Conservation (phyloP, 2,329 filamentous ascomycete species). For the Aulographum hederae region DNA sequence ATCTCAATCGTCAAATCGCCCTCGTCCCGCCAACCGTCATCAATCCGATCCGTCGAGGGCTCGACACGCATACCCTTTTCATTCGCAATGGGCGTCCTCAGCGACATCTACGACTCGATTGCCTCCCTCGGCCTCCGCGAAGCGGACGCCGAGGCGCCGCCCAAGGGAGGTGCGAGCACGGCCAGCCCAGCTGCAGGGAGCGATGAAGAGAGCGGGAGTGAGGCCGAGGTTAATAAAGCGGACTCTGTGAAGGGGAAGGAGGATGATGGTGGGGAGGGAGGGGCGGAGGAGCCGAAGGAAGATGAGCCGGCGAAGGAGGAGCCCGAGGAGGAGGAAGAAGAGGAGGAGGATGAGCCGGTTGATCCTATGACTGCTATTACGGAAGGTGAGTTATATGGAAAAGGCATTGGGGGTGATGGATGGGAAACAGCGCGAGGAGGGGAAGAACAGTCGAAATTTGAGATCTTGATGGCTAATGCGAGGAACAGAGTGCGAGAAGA, state of each 20-base stretch:
- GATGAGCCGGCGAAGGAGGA: conserved; percentile 41
- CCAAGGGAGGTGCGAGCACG: neutral
- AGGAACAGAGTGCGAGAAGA: conserved; percentile 66
- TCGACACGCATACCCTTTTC: too few relatives aligned
- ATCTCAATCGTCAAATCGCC: too few relatives aligned
- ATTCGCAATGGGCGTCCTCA: neutral
- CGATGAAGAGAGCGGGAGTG: conserved; percentile 22
- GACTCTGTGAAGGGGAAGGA: conserved; percentile 19
- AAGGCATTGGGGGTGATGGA: neutral
- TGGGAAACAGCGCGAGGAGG: neutral
- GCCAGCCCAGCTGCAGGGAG: conserved; percentile 21
- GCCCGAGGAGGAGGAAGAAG: conserved; percentile 63
- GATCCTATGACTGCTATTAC: conserved; percentile 80
- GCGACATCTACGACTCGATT: neutral
- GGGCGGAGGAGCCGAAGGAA: conserved; percentile 30
- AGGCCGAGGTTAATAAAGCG: conserved; percentile 24
- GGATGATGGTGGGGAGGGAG: conserved; percentile 25
- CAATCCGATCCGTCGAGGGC: too few relatives aligned
- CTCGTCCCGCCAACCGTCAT: too few relatives aligned
- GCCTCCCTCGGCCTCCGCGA: neutral
- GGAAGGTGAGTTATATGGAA: conserved; percentile 71
- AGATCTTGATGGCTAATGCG: conserved; percentile 1
- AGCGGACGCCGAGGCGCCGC: conserved; percentile 11
- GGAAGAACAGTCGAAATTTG: conserved; percentile 1
- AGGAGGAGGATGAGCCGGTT: conserved; percentile 62